These are phyloP conservation scores for Ceratocystis diversiconidia DNA, from an alignment of 2,329 filamentous ascomycete genomes.

Conservation along the genomic window DNA sequence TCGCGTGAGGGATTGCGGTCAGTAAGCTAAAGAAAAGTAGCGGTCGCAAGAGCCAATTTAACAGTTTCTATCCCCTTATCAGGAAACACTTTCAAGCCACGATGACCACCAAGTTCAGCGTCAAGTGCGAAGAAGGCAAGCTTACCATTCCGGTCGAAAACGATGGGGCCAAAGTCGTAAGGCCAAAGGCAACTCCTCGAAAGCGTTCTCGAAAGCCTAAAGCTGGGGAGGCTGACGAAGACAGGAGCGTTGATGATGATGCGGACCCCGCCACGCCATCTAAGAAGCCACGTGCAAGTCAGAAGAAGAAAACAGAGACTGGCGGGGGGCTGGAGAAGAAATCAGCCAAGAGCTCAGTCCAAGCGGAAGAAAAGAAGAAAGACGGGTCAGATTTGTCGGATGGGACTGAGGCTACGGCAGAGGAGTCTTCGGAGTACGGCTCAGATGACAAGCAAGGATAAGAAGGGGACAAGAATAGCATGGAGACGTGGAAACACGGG, in stretches of 20 bases:
- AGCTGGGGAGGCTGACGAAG: background rate
- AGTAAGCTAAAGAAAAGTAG: background rate
- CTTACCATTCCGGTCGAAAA: background rate
- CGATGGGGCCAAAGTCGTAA: background rate
- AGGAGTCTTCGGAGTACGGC: background rate
- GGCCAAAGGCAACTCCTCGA: background rate
- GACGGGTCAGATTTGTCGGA: background rate
- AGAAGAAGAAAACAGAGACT: background rate
- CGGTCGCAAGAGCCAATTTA: background rate
- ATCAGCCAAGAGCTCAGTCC: background rate
- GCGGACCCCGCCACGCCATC: background rate
- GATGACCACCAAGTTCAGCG: background rate
- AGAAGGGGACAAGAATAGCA: background rate
- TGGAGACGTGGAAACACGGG: background rate
- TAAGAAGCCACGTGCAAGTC: background rate
- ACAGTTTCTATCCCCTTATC: background rate
- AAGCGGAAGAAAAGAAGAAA: background rate
- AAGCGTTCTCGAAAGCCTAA: background rate
- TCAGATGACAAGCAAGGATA: background rate
- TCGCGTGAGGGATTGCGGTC: constrained; percentile 5
- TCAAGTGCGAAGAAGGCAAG: background rate
- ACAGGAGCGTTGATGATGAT: background rate
- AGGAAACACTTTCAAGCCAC: constrained; percentile 9
- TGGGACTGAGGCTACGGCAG: background rate
- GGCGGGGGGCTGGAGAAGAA: background rate